phyloP scores from a whole-genome alignment of 176 grass and related monocot species.

The Poa pratensis region DNA sequence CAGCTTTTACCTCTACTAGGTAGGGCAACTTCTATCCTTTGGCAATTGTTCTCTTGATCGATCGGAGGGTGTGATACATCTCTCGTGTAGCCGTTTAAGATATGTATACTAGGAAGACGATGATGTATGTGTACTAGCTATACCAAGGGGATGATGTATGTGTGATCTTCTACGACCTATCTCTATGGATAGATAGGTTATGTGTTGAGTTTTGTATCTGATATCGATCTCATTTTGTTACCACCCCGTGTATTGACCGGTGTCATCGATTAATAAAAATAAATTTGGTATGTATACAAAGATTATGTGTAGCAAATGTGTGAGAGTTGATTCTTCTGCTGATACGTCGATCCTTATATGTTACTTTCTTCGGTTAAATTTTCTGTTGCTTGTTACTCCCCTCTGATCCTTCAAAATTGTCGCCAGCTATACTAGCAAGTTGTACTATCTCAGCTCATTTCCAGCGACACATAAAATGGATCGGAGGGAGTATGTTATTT shows the following conservation, averaged over 20 bases:
- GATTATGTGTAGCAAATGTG: no score
- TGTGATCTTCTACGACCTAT: background rate
- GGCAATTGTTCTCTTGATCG: conserved; percentile 50
- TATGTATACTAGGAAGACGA: no score
- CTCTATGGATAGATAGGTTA: background rate
- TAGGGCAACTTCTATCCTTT: conserved; percentile 94
- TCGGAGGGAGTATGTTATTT: no score
- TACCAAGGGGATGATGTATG: background rate
- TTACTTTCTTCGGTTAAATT: no score
- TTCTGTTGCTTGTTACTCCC: no score
- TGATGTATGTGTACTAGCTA: background rate
- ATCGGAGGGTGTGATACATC: background rate
- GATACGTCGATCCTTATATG: no score
- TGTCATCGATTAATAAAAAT: background rate
- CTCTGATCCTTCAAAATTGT: no score
- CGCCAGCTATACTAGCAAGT: no score
- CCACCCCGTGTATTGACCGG: background rate
- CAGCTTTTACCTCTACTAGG: conserved; percentile 44
- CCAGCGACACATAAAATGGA: no score
- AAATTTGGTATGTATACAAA: background rate
- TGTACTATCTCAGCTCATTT: no score
- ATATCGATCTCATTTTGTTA: background rate
- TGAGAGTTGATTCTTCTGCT: no score
- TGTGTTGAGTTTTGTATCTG: background rate
- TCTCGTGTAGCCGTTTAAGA: background rate